Evolutionary conservation across 2,329 filamentous ascomycete species (phyloP), one percentile per base, ranked within the genome.

Genomic region (Ophiognomonia clavigignenti-juglandacearum): DNA sequence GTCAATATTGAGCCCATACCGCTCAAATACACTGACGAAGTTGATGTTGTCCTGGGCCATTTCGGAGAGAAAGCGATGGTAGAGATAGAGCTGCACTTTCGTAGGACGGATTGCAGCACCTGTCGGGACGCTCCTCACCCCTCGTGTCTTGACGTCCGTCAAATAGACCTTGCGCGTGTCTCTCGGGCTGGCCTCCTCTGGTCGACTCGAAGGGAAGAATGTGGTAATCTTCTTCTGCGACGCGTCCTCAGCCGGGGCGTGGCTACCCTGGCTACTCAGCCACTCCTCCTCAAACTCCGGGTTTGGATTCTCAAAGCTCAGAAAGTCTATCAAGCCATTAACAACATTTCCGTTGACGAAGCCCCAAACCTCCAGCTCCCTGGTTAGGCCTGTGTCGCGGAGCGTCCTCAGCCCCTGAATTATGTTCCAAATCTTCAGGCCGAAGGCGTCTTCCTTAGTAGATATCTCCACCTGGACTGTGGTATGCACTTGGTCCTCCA

Each of bases 301-400:
- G 55, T 95, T 85, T 0, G 90, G 89, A 57, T 88, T 88, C 18
- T 81, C 73, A 57, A 86, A 86, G 46, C 83, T 89, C 14, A 97
- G 66, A 57, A 91, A 83, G 61, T 98, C 93, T 53, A 98, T 95
- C 41, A 97, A 71, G 1, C 93, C 93, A 57, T 88, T 93, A 50
- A 97, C 82, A 19, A 96, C 72, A 57, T 95, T 80, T 1, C 85
- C 89, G 48, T 93, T 83, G 2, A 96, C 64, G 11, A 86, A 68
- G 0, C 92, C 93, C 89, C 92, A 96, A 4, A 97, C 75, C 57
- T 90, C 85, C 22, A 92, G 63, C 64, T 92, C 87, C 16, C 88
- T 73, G 3, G 88, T 90, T 48, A 85, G 69, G 4, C 88, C 87
- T 2, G 75, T 83, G 11, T 86, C 78, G 5, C 84, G 74, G 44